phyloP scores from a whole-genome alignment of 306 rosid species.

The Dryas alaskensis region DNA sequence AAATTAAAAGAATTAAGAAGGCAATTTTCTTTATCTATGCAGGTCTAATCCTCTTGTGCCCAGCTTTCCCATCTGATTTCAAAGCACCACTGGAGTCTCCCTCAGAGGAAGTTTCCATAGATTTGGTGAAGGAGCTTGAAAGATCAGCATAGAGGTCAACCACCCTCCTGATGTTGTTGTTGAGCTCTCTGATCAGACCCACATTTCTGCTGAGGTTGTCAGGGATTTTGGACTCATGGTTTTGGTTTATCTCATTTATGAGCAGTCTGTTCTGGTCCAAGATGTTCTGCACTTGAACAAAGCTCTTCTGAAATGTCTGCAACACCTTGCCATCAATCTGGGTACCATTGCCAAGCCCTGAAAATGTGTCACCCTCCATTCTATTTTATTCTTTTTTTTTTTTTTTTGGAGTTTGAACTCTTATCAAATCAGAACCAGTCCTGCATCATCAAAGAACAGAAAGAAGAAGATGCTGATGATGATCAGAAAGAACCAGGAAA shows the following conservation, averaged over 20 bases:
- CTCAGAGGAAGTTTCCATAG: slow-evolving; percentile 86
- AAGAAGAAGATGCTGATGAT: slow-evolving; percentile 18
- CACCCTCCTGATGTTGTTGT: slow-evolving; percentile 89
- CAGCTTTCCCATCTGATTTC: slow-evolving; percentile 69
- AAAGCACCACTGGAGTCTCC: slow-evolving; percentile 88
- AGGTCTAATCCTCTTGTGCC: slow-evolving; percentile 70
- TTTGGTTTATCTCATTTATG: slow-evolving; percentile 93
- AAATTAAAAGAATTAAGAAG: slow-evolving; percentile 30
- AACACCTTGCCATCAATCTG: slow-evolving; percentile 66
- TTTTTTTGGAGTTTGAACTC: slow-evolving; percentile 28
- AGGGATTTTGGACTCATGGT: slow-evolving; percentile 89
- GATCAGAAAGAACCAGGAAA: slow-evolving; percentile 19
- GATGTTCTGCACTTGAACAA: slow-evolving; percentile 83
- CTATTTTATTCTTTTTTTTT: slow-evolving; percentile 6
- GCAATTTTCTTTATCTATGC: slow-evolving; percentile 20
- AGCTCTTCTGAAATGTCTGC: slow-evolving; percentile 81
- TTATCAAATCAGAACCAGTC: slow-evolving; percentile 44
- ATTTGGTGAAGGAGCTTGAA: slow-evolving; percentile 77
- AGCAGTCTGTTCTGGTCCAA: slow-evolving; percentile 90
- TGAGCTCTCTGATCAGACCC: slow-evolving; percentile 83
- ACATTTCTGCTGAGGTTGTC: slow-evolving; percentile 88
- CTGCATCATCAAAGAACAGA: slow-evolving; percentile 40
- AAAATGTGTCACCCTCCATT: slow-evolving; percentile 92
- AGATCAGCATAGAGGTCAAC: slow-evolving; percentile 95
- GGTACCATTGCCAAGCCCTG: slow-evolving; percentile 59